Evolutionary conservation across 164 flowering plant genomes (phyloP), one percentile per base, ranked within the genome.

Genomic region (Vitis amurensis): DNA sequence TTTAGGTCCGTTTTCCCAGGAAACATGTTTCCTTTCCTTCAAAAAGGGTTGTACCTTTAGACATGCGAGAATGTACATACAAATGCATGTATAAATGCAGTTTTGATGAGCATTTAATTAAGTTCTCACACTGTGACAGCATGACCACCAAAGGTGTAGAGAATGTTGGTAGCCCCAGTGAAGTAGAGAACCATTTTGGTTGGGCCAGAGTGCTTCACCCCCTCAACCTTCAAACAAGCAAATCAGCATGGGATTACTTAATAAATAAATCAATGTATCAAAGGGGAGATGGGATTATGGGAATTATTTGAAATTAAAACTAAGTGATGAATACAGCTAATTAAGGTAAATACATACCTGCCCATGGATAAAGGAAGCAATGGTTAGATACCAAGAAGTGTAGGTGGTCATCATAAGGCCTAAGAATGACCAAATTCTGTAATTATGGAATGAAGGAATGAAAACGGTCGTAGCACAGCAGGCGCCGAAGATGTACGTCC

Each of bases 131-230:
- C 93, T 60, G 93, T 89, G 68, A 89, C 93, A 76, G 93, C 93
- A 80, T 89, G 93, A 14, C 93, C 93, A 53, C 93, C 93, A 82
- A 89, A 89, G 52, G 92, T 88, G 80, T 88, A 88, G 47, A 88
- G 90, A 78, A 88, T 87, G 78, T 88, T 88, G 78, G 92, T 88
- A 55, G 92, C 92, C 58, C 92, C 92, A 64, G 92, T 88, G 69
- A 88, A 88, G 82, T 88, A 89, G 52, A 89, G 88, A 66, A 89
- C 89, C 89, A 89, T 64, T 64, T 50, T 84, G 52, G 87, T 59
- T 73, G 93, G 90, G 2, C 86, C 93, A 0, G 93, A 84, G 77
- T 89, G 93, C 78, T 81, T 84, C 71, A 89, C 93, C 73, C 88
- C 93, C 69, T 87, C 93, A 68, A 81, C 75, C 93, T 88, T 78